Evolutionary conservation across 257 asterid genomes (phyloP).

Genomic region (Solanum piurae): DNA sequence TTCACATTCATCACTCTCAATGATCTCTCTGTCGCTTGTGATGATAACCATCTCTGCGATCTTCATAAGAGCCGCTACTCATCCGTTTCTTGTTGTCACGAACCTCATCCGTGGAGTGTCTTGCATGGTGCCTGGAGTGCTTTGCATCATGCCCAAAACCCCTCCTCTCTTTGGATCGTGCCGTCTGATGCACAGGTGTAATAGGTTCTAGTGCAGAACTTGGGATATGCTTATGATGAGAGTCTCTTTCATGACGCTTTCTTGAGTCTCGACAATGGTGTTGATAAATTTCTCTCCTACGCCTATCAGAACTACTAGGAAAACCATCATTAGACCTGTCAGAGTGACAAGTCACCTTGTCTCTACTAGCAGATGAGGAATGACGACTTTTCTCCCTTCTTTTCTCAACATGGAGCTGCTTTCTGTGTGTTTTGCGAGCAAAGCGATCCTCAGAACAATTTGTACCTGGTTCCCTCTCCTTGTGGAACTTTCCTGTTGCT

Average conservation of each 20-base stretch:
- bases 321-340: conserved; percentile 38
- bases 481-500: conserved; percentile 12
- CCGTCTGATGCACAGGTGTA: conserved; percentile 19
- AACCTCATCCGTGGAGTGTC: not conserved
- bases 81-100: conserved; percentile 13
- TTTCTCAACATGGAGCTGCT: conserved; percentile 31
- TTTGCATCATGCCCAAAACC: conserved; percentile 10
- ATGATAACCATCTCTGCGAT: conserved; percentile 4
- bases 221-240: conserved; percentile 1
- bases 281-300: conserved; percentile 28
- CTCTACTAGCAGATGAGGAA: conserved; percentile 32
- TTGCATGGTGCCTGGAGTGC: conserved; percentile 8
- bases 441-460: conserved; percentile 47
- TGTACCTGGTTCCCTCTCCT: conserved; percentile 25
- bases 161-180: conserved; percentile 16
- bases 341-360: conserved; percentile 25
- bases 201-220: conserved; percentile 6
- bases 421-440: conserved; percentile 23
- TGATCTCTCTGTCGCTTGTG: conserved; percentile 24
- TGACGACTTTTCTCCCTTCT: conserved; percentile 31
- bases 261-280: conserved; percentile 35
- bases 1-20: conserved; percentile 30
- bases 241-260: conserved; percentile 17
- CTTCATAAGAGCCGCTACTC: conserved; percentile 16
- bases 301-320: conserved; percentile 30